phyloP scores from a whole-genome alignment of 306 rosid species.

The Calophaca sinica region DNA sequence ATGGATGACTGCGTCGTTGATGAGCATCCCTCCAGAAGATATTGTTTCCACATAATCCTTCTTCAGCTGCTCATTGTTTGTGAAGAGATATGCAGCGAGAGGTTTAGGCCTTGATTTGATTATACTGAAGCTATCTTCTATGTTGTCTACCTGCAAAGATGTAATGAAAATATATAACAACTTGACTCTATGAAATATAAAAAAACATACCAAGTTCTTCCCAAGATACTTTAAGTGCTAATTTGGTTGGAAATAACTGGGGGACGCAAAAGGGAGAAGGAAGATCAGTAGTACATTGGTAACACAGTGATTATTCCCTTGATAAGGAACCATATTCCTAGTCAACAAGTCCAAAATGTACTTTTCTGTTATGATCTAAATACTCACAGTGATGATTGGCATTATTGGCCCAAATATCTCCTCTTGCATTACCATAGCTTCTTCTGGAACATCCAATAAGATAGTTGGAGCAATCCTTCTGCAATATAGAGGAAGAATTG shows the following conservation, averaged over 20 bases:
- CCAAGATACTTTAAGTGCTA: background rate
- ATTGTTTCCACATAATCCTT: slow-evolving; percentile 68
- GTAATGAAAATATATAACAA: slow-evolving; percentile 3
- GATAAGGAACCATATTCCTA: slow-evolving; percentile 18
- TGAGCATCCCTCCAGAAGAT: slow-evolving; percentile 90
- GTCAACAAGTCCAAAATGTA: slow-evolving; percentile 21
- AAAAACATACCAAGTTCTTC: slow-evolving; percentile 10
- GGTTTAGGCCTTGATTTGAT: slow-evolving; percentile 82
- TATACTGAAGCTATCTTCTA: slow-evolving; percentile 65
- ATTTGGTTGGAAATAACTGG: no score
- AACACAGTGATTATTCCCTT: background rate
- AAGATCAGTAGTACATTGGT: background rate
- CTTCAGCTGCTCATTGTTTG: slow-evolving; percentile 77
- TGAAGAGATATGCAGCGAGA: slow-evolving; percentile 81
- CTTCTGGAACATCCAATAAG: slow-evolving; percentile 74
- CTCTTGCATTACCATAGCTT: slow-evolving; percentile 73
- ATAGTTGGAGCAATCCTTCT: slow-evolving; percentile 87
- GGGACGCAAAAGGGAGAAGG: background rate
- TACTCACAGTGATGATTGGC: slow-evolving; percentile 78
- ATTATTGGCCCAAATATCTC: slow-evolving; percentile 85
- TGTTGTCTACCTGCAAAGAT: slow-evolving; percentile 65
- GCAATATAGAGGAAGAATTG: slow-evolving; percentile 38
- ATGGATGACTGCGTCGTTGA: slow-evolving; percentile 76
- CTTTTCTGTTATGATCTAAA: slow-evolving; percentile 5
- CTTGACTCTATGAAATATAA: slow-evolving; percentile 21